Evolutionary conservation across 768 basidiomycete genomes (phyloP).

Genomic region (Saitozyma sp.): DNA sequence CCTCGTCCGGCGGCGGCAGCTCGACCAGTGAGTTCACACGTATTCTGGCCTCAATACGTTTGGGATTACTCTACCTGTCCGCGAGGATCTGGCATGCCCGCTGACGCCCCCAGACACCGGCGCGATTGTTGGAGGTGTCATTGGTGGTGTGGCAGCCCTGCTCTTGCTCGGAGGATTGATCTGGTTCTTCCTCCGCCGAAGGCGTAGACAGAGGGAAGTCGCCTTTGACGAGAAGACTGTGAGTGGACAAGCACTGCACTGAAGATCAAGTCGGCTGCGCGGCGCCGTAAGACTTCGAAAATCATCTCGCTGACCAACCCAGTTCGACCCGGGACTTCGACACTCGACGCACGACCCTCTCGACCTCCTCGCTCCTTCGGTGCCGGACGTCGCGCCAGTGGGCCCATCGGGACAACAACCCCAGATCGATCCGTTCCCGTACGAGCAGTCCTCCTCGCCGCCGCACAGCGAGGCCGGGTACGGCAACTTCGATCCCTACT

Average conservation of each 20-base stretch:
- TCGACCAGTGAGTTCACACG: neutral
- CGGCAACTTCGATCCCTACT: slow-evolving; percentile 31
- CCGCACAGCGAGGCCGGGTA: neutral
- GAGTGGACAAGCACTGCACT: slow-evolving; percentile 7
- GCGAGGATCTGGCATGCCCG: neutral
- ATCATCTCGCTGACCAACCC: neutral
- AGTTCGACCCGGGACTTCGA: slow-evolving; percentile 44
- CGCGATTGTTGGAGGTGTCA: slow-evolving; percentile 50
- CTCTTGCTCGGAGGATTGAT: slow-evolving; percentile 32
- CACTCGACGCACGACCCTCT: slow-evolving; percentile 44
- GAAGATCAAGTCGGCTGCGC: too few species aligned
- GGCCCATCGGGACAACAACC: slow-evolving; percentile 5
- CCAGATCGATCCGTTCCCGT: slow-evolving; percentile 46
- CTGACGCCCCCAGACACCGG: slow-evolving; percentile 23
- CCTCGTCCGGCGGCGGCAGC: slow-evolving; percentile 2
- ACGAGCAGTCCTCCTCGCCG: slow-evolving; percentile 7
- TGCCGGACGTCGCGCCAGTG: slow-evolving; percentile 21
- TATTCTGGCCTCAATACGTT: neutral
- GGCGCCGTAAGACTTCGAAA: neutral
- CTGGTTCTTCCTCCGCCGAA: slow-evolving; percentile 41
- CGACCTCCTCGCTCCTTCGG: slow-evolving; percentile 41
- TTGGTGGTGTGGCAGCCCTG: slow-evolving; percentile 45
- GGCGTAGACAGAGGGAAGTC: slow-evolving; percentile 23
- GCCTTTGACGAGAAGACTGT: slow-evolving; percentile 50
- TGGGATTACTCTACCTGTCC: too few species aligned